Evolutionary conservation across 2,329 filamentous ascomycete species (phyloP).

Genomic region (Botryotinia calthae): DNA sequence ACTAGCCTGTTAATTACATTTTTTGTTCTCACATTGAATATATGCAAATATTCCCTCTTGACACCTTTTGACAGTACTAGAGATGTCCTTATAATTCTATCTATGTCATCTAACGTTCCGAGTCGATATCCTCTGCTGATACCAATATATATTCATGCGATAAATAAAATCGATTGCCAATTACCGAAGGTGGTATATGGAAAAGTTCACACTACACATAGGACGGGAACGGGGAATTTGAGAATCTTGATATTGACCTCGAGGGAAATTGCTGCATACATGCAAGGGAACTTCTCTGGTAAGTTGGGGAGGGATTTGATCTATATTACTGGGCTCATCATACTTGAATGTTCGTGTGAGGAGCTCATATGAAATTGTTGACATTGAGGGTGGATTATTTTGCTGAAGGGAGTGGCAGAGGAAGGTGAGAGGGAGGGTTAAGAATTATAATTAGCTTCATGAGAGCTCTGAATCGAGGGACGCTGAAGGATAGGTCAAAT

Average conservation of each 20-base stretch:
- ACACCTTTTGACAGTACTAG: neutral
- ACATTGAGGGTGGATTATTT: no score
- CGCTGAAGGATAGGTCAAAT: no score
- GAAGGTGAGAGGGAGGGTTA: neutral
- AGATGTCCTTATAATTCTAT: neutral
- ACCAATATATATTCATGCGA: neutral
- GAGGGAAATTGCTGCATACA: neutral
- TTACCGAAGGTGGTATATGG: neutral
- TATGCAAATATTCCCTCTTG: neutral
- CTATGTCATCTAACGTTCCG: neutral
- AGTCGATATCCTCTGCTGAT: neutral
- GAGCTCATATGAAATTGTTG: neutral
- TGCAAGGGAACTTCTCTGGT: neutral
- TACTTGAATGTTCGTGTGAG: neutral
- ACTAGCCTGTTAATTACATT: neutral
- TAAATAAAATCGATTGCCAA: neutral
- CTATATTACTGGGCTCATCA: neutral
- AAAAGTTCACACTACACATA: neutral
- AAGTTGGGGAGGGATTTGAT: neutral
- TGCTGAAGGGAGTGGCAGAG: no score
- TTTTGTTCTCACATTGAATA: neutral
- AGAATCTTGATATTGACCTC: neutral
- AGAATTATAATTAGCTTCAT: neutral
- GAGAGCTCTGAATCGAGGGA: rapidly evolving
- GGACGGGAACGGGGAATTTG: neutral